Evolutionary conservation across 768 basidiomycete genomes (phyloP), one percentile per base, ranked within the genome.

Genomic region (Boletus reticulatus): DNA sequence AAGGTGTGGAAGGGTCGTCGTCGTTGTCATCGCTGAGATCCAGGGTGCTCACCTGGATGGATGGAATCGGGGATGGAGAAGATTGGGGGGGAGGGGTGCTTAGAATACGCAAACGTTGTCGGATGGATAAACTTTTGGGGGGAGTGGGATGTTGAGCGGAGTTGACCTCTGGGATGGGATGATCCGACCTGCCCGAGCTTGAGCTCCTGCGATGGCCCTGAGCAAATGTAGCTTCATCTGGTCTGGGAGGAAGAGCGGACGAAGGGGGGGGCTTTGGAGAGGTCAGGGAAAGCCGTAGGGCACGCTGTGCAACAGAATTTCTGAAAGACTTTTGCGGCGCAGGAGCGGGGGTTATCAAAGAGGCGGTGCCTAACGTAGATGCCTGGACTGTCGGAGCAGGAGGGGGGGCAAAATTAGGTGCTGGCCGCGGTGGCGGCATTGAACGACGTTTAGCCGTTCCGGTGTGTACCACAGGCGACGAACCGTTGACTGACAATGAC

Each of bases 371-470:
- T 12, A 58, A 45, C 2, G 37, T 9, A 27, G 34, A 61, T 45
- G 63, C 60, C n/a, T 61, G 65, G 38, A 67, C 61, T 36, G 59
- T 65, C 4, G 88, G 89, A 8, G 88, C 83, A 46, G 85, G 84
- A 14, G 89, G 88, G 16, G 85, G 80, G 7, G 88, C 86, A 47
- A 79, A 79, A 27, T 80, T 85, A 0, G 90, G 88, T 5, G 85
- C 81, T 31, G 89, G 89, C 14, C 87, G 84, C 29, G 83, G 87
- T 17, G 89, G 89, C 4, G 89, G 88, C 68, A 88, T 80, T 4
- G 87, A 89, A 19, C 74, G 64, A 39, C 89, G 77, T 62, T 85
- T 79, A 31, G 76, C 60, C 6, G 75, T 72, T 36, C 57, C 60
- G 31, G 49, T 46, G 48, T 62, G 48, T 11, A 58, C 52, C 38